Evolutionary conservation across 352 stramenopile species (phyloP), one percentile per base, ranked within the genome.

Genomic region (Phytophthora kernoviae): DNA sequence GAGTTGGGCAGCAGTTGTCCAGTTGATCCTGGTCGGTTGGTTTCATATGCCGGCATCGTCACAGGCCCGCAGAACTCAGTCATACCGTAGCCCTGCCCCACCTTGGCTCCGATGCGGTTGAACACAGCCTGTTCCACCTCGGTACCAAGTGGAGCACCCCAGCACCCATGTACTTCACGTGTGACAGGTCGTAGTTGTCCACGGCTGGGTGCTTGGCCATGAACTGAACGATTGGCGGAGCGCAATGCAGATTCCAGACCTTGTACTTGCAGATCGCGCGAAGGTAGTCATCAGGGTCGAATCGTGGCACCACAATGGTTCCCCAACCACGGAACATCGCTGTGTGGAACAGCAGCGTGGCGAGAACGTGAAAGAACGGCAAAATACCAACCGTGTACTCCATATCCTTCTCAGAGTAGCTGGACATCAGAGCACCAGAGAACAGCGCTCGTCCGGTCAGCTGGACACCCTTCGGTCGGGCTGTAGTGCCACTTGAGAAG

Each of bases 311-410:
- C 15, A 95, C 92, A 17, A 98, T 76, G 0, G 93, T 58, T 12
- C 76, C 73, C 54, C 75, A 69, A 18, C 88, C 87, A 45, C 74
- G 75, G 63, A 83, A 84, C 27, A 89, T 74, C 20, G 68, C 68
- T 53, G 85, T 85, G 41, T 98, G 66, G 30, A 95, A 72, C 15
- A 89, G 75, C 30, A 82, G 75, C 0, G 76, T 74, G 17, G 83
- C 92, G 59, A 94, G 97, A 54, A 98, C 97, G 66, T 98, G 94
- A 76, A 97, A 98, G 62, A 97, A 96, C 14, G 92, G 94, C n/a
- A 98, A 71, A 12, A 86, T 50, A 1, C 52, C 66, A 30, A 91
- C 52, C 22, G 56, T 63, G 54, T 59, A 77, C 36, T 63, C 50
- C 37, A 69, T 62, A 27, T 65, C 50, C 1, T 77, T 73, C 30